A percentile compares a stretch with the other conserved stretches of the same genome.
Evolutionary conservation across 257 asterid genomes (phyloP).

Genomic region (Nicotiana noctiflora): DNA sequence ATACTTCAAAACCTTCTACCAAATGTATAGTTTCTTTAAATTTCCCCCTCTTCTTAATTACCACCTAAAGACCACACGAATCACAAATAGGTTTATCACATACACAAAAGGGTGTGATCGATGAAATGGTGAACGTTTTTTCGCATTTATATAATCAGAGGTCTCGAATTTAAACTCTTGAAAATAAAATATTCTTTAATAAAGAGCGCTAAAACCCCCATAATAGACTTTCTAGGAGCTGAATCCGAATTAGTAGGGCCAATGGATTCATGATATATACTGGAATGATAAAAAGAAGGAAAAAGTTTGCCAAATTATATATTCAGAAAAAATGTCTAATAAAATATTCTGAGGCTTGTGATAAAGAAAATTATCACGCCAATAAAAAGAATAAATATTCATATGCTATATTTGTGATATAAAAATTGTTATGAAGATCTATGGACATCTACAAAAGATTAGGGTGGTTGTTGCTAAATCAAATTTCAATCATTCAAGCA

Average conservation of each 20-base stretch:
- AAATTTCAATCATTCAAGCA: neutral
- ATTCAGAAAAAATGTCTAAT: neutral
- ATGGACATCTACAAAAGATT: too few species aligned
- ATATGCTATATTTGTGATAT: neutral
- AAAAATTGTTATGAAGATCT: neutral
- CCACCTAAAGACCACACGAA: neutral
- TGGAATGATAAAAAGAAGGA: too few species aligned
- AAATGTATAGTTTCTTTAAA: too few species aligned
- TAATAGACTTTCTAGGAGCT: too few species aligned
- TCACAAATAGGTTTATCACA: neutral
- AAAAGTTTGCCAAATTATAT: neutral
- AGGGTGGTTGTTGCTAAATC: neutral
- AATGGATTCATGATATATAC: too few species aligned
- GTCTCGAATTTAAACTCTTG: too few species aligned
- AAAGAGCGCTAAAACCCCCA: too few species aligned
- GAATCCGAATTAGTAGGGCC: too few species aligned
- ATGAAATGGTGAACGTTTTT: too few species aligned
- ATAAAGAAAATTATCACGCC: neutral
- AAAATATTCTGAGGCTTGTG: neutral
- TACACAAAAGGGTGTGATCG: too few species aligned
- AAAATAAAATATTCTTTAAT: too few species aligned
- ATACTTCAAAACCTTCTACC: neutral
- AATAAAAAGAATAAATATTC: neutral
- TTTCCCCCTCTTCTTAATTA: neutral
- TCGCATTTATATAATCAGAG: too few species aligned